Evolutionary conservation across 1,284 basidiomycete genomes (phyloP), one percentile per base, ranked within the genome.

Genomic region (Fomitopsis betulina): DNA sequence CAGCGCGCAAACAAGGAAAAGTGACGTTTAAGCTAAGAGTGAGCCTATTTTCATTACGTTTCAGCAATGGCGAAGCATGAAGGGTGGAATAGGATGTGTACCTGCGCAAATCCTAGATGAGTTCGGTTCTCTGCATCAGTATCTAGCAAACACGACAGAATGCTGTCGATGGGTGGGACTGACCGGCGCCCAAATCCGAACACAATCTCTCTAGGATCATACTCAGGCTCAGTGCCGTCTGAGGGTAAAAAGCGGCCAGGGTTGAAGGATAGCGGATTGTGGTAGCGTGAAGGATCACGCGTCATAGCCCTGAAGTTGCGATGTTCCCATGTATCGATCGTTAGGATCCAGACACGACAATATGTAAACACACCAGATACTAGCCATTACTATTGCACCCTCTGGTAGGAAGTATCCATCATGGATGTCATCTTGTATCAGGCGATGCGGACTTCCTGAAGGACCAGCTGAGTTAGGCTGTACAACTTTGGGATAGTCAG

Each of bases 241-340:
- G 27, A 1, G 5, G 27, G 27, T 8, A 70, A 42, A 58, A 70
- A 70, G 1, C 71, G 65, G 17, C 65, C 65, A 2, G 71, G 71
- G 23, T 68, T 64, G 59, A 73, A 74, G 2, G 49, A 53, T 43
- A 64, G 59, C 13, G 73, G 72, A 43, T 70, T 61, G n/a, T 58
- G 23, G 54, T 72, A 73, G 4, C 58, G 56, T 3, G 60, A 53
- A 8, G 67, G 66, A 58, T 73, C 68, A 53, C 70, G 69, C 39
- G 70, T 58, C 38, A 73, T 64, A 51, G 63, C 63, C 70, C 69
- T 73, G 37, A 5, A n/a, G n/a, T n/a, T n/a, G n/a, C n/a, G n/a
- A n/a, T n/a, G n/a, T n/a, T n/a, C n/a, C n/a, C n/a, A n/a, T n/a
- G n/a, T n/a, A n/a, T n/a, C n/a, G n/a, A n/a, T n/a, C n/a, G n/a